Evolutionary conservation across 345 rosid genomes (phyloP).

Genomic region (Moringa oleifera): DNA sequence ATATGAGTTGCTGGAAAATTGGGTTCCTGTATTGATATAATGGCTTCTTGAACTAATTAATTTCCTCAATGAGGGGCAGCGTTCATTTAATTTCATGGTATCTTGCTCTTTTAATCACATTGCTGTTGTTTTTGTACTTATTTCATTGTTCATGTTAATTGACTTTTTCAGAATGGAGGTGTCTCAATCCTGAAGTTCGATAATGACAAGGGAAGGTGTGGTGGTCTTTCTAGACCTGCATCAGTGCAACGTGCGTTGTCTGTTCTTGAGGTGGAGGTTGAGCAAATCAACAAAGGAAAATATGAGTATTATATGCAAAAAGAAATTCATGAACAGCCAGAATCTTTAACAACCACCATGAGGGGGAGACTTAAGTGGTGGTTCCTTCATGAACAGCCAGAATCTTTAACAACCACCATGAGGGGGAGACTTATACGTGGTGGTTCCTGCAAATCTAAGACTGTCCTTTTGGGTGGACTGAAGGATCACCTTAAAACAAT

Average conservation of each 20-base stretch:
- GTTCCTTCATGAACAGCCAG: constrained; percentile 98
- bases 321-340: constrained; percentile 98
- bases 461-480: constrained; percentile 91
- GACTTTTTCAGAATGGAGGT: constrained; percentile 66
- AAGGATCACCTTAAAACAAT: constrained; percentile 93
- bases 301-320: constrained; percentile 97
- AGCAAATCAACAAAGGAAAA: constrained; percentile 88
- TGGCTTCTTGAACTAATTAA: too few species aligned
- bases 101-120: too few species aligned
- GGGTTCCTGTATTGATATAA: too few species aligned
- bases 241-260: constrained; percentile 96
- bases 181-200: constrained; percentile 78
- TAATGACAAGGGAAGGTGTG: constrained; percentile 50
- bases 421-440: constrained; percentile 93
- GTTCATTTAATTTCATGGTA: too few species aligned
- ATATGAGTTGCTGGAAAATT: too few species aligned
- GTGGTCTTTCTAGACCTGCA: constrained; percentile 58
- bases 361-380: too few species aligned
- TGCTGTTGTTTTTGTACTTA: too few species aligned
- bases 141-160: too few species aligned
- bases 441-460: constrained; percentile 74
- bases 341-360: constrained; percentile 93
- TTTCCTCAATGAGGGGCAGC: too few species aligned
- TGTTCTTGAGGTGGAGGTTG: constrained; percentile 92
- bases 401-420: constrained; percentile 93